Evolutionary conservation across 2,329 filamentous ascomycete species (phyloP), one percentile per base, ranked within the genome.

Genomic region (Fonsecaea monophora): DNA sequence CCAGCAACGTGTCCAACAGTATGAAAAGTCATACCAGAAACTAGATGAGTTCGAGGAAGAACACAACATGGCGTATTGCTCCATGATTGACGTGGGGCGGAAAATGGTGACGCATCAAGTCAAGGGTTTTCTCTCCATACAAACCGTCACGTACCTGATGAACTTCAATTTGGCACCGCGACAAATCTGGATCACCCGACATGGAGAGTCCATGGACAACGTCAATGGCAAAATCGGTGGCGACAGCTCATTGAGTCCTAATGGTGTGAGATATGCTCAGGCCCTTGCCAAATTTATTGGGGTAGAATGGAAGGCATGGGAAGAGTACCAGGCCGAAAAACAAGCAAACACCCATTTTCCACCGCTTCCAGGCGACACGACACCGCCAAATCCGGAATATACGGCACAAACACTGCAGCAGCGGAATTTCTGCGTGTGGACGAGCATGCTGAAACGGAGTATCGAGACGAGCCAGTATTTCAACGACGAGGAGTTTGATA

Each of bases 171-270:
- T 99, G 15, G 92, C 94, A 0, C 94, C 95, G 0, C 87, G 95
- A 62, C 94, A 97, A 78, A 98, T 99, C 68, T 99, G 95, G 95
- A 96, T 99, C 76, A 98, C 95, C 1, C 85, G 95, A 59, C 95
- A 98, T 76, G 95, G 95, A 50, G 92, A 97, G 79, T 97, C 93
- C 64, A 77, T 87, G 68, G 95, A 99, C 77, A 97, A 99, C 75
- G 85, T 91, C 65, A 84, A 88, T 2, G 93, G 94, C 68, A 96
- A 92, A 77, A 92, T 99, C 68, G 95, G 95, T 48, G 95, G 95
- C 53, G 90, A 99, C 77, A 94, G 94, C 0, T 86, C 91, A 18
- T 82, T 99, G 34, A 96, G 92, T 13, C 87, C 90, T 45, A 90
- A 92, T 59, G 95, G 95, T 18, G 86, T 89, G 68, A 86, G 85